Evolutionary conservation across 257 asterid species (phyloP).

Genomic region (Capsicum rhomboideum): DNA sequence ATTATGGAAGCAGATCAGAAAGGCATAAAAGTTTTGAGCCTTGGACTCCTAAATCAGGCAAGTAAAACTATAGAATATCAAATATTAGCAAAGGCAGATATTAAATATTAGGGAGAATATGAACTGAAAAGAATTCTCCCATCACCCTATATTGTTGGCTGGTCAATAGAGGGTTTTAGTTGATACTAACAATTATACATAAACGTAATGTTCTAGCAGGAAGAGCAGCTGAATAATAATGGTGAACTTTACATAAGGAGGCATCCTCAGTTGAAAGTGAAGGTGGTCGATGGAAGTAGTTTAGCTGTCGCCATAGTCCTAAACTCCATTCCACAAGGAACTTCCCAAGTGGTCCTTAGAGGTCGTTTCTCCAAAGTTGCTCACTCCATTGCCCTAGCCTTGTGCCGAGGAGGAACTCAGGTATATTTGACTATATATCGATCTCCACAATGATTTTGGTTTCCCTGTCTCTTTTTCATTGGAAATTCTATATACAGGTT

Average conservation of each 20-base stretch:
- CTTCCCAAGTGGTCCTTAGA: constrained; percentile 14
- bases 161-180: too few relatives aligned
- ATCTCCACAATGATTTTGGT: not conserved
- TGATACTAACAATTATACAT: not conserved
- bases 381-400: constrained; percentile 6
- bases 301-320: constrained; percentile 26
- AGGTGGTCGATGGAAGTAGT: constrained; percentile 36
- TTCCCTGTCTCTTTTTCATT: not conserved
- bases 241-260: constrained; percentile 24
- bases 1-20: constrained; percentile 50
- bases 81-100: not conserved
- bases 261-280: constrained; percentile 17
- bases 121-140: not conserved
- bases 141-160: not conserved
- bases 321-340: constrained; percentile 28
- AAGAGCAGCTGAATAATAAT: constrained; percentile 13
- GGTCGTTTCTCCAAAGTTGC: constrained; percentile 22
- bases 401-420: constrained; percentile 23
- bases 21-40: constrained; percentile 58
- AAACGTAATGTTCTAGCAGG: constrained; percentile 1
- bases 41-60: constrained; percentile 77
- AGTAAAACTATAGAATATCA: not conserved
- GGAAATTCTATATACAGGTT: constrained; percentile 29
- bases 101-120: not conserved
- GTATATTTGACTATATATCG: not conserved